Evolutionary conservation across 805 yeast genomes (phyloP), one percentile per base, ranked within the genome.

Genomic region (Novakomyces olei): DNA sequence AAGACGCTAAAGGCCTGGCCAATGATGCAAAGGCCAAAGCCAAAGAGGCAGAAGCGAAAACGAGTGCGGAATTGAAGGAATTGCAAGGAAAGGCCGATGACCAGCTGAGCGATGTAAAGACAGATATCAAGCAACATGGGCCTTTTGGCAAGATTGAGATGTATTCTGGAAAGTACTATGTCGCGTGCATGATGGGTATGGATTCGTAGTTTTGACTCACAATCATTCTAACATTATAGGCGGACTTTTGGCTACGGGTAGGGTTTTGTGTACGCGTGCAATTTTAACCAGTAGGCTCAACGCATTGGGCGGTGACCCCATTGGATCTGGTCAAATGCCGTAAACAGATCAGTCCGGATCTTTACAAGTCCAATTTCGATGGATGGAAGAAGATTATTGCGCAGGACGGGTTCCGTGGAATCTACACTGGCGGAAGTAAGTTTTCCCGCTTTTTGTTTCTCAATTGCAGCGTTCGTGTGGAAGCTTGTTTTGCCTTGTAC

Each of bases 241-340:
- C 34, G 15, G 8, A n/a, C n/a, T 10, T 25, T 20, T 19, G 33
- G n/a, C 12, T 19, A 26, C 8, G 6, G 27, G 23, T 14, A n/a
- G 12, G 15, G 18, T 15, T 16, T 5, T 9, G 8, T 26, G 8
- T 15, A 5, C n/a, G 5, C 14, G n/a, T 8, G 16, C 4, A 17
- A 17, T 19, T 20, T n/a, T n/a, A n/a, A n/a, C n/a, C n/a, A n/a
- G n/a, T n/a, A n/a, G 95, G 95, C 10, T 94, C 96, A 22, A 85
- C 96, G 9, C 98, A 85, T 54, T 70, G 93, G 1, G 67, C 76
- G 3, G 91, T 88, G 17, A 78, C 94, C 5, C 96, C 96, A 3
- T 62, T 85, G 37, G 98, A 85, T 57, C 58, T 88, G 35, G 91
- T 88, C 49, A 85, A 85, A 22, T 22, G 25, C 12, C 25, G 25